These are phyloP conservation scores for Yarrowia osloensis DNA, from an alignment of 805 yeast species.

Conservation along the genomic window DNA sequence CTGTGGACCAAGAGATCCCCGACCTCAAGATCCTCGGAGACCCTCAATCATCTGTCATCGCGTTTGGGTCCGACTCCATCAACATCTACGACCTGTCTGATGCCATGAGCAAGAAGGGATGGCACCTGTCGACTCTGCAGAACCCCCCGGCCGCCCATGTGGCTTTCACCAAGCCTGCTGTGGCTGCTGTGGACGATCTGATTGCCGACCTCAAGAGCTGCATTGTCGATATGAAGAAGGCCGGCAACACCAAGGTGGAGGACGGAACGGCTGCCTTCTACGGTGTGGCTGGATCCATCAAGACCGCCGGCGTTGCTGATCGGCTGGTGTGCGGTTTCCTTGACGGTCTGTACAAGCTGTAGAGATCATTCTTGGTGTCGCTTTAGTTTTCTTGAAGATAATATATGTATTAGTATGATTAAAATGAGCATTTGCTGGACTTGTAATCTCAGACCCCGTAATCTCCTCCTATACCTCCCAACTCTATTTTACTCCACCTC, in stretches of 20 bases:
- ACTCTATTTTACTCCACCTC: conserved; percentile 8
- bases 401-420: conserved; percentile 7
- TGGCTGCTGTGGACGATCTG: conserved; percentile 61
- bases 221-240: conserved; percentile 47
- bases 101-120: conserved; percentile 62
- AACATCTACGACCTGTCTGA: conserved; percentile 83
- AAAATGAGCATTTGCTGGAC: not conserved
- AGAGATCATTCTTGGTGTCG: not conserved
- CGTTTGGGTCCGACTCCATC: conserved; percentile 65
- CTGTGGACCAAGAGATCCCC: conserved; percentile 50
- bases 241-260: conserved; percentile 37
- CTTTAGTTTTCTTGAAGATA: conserved; percentile 1
- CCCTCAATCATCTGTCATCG: conserved; percentile 78
- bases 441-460: not conserved
- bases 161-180: conserved; percentile 78
- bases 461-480: not conserved
- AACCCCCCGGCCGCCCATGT: conserved; percentile 88
- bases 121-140: conserved; percentile 90
- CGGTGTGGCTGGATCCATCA: conserved; percentile 92
- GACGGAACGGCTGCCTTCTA: conserved; percentile 81
- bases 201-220: conserved; percentile 52
- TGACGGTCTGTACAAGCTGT: conserved; percentile 70
- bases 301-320: conserved; percentile 82
- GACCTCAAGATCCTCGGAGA: conserved; percentile 77
- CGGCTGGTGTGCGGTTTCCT: conserved; percentile 75